Evolutionary conservation across 768 basidiomycete species (phyloP).

Genomic region (Suillus paluster): DNA sequence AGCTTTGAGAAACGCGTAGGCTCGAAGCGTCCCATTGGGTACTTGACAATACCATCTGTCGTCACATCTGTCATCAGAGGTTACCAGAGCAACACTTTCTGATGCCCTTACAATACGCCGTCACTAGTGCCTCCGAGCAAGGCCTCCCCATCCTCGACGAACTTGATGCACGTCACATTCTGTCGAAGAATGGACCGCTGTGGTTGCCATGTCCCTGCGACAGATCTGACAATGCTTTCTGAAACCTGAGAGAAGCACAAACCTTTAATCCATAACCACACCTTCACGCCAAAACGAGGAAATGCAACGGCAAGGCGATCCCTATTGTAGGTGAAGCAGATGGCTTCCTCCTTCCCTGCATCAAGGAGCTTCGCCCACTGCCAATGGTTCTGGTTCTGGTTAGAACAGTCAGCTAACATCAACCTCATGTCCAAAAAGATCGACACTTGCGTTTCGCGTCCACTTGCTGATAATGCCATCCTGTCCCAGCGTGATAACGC

Average conservation of each 20-base stretch:
- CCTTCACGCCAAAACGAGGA: constrained; percentile 59
- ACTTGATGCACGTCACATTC: constrained; percentile 66
- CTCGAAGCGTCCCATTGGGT: constrained; percentile 67
- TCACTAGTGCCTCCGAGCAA: constrained; percentile 73
- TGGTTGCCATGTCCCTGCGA: constrained; percentile 61
- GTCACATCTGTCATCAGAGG: constrained; percentile 17
- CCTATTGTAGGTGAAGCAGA: constrained; percentile 57
- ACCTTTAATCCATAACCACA: constrained; percentile 71
- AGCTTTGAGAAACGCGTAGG: constrained; percentile 59
- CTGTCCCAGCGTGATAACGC: constrained; percentile 57
- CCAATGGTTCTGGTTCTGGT: constrained; percentile 56
- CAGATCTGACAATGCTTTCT: constrained; percentile 10
- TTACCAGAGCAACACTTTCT: neutral
- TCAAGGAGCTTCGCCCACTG: constrained; percentile 59
- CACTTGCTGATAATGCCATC: constrained; percentile 65
- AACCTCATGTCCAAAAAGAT: neutral
- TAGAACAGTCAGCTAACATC: neutral
- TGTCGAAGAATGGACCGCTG: constrained; percentile 68
- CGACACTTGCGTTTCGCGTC: constrained; percentile 53
- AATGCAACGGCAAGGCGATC: constrained; percentile 68
- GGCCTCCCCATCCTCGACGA: constrained; percentile 65
- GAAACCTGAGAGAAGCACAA: neutral
- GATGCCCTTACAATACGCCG: constrained; percentile 59
- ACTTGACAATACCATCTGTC: constrained; percentile 70
- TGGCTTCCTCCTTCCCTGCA: constrained; percentile 48